Percentiles rank a stretch among this genome's conserved stretches.
phyloP scores from a whole-genome alignment of 2,329 filamentous ascomycete genomes.

The Nemania diffusa region DNA sequence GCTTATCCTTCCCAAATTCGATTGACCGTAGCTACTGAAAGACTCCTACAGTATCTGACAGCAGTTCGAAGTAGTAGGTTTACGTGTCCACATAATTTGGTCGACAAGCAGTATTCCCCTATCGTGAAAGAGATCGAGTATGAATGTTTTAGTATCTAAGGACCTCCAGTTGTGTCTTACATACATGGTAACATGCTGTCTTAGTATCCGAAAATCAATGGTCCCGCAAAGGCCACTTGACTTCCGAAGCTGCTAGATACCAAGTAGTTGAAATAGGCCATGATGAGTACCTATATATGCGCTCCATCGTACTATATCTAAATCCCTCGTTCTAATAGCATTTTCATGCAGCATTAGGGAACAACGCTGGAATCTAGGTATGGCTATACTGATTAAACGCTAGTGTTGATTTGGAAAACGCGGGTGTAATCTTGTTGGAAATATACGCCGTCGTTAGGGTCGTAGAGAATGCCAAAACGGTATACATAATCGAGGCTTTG shows the following conservation, averaged over 20 bases:
- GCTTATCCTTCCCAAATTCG: neutral
- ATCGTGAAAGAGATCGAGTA: neutral
- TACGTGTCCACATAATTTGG: neutral
- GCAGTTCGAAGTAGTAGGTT: neutral
- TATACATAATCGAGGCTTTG: slow-evolving; percentile 1
- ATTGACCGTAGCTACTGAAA: neutral
- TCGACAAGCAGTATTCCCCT: neutral
- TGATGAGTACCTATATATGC: no score
- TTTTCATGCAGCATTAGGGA: no score
- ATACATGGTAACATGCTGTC: neutral
- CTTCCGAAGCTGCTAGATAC: no score
- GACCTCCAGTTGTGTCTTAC: neutral
- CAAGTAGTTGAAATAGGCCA: no score
- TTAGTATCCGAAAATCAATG: neutral
- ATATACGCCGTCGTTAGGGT: neutral
- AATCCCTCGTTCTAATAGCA: no score
- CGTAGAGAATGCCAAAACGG: slow-evolving; percentile 3
- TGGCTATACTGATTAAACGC: neutral
- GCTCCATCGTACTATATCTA: no score
- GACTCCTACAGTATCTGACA: neutral
- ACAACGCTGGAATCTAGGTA: neutral
- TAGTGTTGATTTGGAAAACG: slow-evolving; percentile 1
- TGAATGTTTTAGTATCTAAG: neutral
- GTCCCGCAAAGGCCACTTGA: no score
- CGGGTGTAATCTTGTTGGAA: slow-evolving; percentile 2